Conservation (phyloP, 1,284 basidiomycete genomes). For the Ceratobasidium sp. region DNA sequence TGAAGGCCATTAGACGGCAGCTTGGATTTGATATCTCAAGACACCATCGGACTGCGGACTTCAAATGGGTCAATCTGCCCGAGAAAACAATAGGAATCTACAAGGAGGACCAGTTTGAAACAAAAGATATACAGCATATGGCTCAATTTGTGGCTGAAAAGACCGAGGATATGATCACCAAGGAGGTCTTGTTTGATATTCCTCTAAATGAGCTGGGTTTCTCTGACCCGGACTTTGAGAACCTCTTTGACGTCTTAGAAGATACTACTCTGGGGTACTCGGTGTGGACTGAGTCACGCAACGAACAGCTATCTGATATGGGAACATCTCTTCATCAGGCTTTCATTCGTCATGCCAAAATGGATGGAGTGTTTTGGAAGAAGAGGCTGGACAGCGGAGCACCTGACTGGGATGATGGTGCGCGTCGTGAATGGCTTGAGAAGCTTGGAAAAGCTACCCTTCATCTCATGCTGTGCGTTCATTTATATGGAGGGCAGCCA, state of each 20-base stretch:
- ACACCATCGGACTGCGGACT: not conserved
- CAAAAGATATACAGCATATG: not conserved
- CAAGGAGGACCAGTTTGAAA: not conserved
- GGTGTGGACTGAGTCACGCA: not conserved
- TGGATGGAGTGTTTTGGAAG: not conserved
- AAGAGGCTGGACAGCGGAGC: not conserved
- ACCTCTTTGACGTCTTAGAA: not conserved
- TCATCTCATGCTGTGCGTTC: not conserved
- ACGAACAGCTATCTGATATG: not conserved
- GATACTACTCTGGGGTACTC: not conserved
- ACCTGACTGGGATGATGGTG: not conserved
- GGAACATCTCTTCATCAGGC: not conserved
- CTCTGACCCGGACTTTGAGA: not conserved
- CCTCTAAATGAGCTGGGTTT: not conserved
- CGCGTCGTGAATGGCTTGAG: not conserved
- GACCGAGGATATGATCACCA: not conserved
- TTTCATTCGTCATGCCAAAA: not conserved
- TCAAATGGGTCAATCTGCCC: not conserved
- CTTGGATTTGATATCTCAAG: not conserved
- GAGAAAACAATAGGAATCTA: too few relatives aligned
- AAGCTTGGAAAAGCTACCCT: not conserved
- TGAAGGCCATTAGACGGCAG: not conserved
- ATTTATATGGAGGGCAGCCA: not conserved
- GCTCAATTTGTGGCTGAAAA: not conserved
- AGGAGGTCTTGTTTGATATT: not conserved